Conservation (phyloP, 805 yeast genomes). For the Candida coquimbonensis region DNA sequence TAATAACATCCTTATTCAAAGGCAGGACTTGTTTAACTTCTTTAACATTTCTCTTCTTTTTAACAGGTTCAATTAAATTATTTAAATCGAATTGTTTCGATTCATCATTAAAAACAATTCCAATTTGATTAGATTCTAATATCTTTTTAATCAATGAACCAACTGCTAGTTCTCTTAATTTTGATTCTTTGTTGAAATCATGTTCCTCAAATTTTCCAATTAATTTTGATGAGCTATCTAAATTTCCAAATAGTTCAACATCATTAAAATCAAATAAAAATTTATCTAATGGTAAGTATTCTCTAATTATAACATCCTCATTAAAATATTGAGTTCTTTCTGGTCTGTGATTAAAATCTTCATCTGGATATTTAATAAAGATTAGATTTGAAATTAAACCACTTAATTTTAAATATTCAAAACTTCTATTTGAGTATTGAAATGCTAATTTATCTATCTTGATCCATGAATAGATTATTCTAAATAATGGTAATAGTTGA, state of each 20-base stretch:
- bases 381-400: constrained; percentile 27
- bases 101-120: constrained; percentile 22
- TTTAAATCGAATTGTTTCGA: constrained; percentile 12
- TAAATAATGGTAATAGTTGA: constrained; percentile 30
- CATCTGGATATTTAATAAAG: constrained; percentile 6
- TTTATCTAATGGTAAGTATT: constrained; percentile 47
- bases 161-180: constrained; percentile 29
- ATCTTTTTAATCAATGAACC: constrained; percentile 25
- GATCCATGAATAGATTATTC: constrained; percentile 54
- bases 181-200: constrained; percentile 25
- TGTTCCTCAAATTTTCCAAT: constrained; percentile 22
- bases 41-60: constrained; percentile 1
- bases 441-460: constrained; percentile 40
- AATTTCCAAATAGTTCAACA: constrained; percentile 11
- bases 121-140: constrained; percentile 23
- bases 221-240: constrained; percentile 12
- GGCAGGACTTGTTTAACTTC: neutral
- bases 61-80: constrained; percentile 4
- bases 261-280: constrained; percentile 60
- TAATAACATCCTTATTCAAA: neutral
- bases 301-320: constrained; percentile 61
- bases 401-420: constrained; percentile 25
- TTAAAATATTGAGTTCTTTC: constrained; percentile 45
- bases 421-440: constrained; percentile 27
- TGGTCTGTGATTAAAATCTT: constrained; percentile 29